Conservation (phyloP, 2,329 filamentous ascomycete species). For the Metarhizium album region DNA sequence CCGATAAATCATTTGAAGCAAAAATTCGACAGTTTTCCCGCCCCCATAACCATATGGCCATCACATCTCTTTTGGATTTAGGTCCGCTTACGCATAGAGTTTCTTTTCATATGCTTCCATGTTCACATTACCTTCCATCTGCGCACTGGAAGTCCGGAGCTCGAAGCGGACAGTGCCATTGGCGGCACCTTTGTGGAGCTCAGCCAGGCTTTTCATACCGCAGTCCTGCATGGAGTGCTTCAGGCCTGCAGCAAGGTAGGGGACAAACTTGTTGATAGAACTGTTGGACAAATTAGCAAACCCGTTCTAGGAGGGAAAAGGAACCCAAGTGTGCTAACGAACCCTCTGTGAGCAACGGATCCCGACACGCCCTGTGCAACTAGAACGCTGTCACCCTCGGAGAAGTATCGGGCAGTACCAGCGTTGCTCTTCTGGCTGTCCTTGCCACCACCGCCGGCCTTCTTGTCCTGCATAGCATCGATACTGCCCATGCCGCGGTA, state of each 20-base stretch:
- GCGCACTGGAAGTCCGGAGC: constrained; percentile 84
- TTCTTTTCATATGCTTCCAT: constrained; percentile 99
- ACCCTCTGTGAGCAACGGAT: constrained; percentile 65
- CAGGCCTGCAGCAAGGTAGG: constrained; percentile 87
- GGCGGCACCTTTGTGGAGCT: constrained; percentile 64
- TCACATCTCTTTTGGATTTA: neutral
- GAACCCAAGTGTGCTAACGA: constrained; percentile 15
- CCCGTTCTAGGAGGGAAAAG: neutral
- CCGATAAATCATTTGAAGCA: neutral
- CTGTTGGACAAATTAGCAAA: constrained; percentile 29
- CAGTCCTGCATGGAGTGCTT: constrained; percentile 98
- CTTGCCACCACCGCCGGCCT: constrained; percentile 65
- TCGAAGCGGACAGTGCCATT: constrained; percentile 80
- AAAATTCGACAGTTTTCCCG: neutral
- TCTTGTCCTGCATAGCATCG: constrained; percentile 99
- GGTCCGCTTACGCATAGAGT: constrained; percentile 65
- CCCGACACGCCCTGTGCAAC: constrained; percentile 96
- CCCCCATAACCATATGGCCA: neutral
- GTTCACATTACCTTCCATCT: constrained; percentile 94
- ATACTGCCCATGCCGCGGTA: constrained; percentile 99
- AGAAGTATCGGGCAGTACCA: constrained; percentile 96
- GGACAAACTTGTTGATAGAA: constrained; percentile 88
- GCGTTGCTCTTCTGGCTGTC: constrained; percentile 77
- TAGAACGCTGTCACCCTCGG: constrained; percentile 85
- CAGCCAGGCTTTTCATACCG: constrained; percentile 68